These are phyloP conservation scores for Lavandula angustifolia DNA, from an alignment of 257 asterid species.

Conservation along the genomic window DNA sequence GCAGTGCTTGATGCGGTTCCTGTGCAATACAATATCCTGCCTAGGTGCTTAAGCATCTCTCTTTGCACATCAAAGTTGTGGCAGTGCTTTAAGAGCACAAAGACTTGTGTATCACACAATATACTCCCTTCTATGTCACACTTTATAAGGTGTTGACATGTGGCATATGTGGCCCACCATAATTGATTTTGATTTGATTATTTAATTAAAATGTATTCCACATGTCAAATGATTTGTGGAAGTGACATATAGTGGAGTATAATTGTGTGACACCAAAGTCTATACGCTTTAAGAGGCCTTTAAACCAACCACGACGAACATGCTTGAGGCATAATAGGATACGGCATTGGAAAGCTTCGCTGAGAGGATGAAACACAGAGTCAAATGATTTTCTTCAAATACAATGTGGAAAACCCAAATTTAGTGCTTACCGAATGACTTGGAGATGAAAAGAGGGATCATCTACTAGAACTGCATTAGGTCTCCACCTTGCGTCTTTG, in stretches of 20 bases:
- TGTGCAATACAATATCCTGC: constrained; percentile 51
- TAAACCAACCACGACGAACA: constrained; percentile 53
- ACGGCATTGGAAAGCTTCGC: constrained; percentile 51
- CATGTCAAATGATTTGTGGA: too few relatives aligned
- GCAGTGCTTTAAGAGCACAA: constrained; percentile 44
- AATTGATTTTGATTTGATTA: too few relatives aligned
- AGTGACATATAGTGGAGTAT: too few relatives aligned
- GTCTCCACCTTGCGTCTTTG: constrained; percentile 51
- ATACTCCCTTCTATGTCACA: too few relatives aligned
- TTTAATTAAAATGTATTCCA: too few relatives aligned
- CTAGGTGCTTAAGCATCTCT: constrained; percentile 56
- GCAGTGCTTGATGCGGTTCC: constrained; percentile 38
- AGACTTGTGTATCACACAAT: too few relatives aligned
- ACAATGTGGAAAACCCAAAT: not conserved
- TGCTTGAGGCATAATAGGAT: constrained; percentile 51
- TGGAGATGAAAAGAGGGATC: constrained; percentile 44
- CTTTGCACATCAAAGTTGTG: constrained; percentile 45
- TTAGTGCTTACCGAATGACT: constrained; percentile 36
- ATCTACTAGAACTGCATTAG: constrained; percentile 47
- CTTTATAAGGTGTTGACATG: too few relatives aligned
- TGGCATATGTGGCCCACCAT: too few relatives aligned
- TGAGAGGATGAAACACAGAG: constrained; percentile 26
- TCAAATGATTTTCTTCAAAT: constrained; percentile 4
- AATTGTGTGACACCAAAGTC: too few relatives aligned
- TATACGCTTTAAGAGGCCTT: constrained; percentile 43